Evolutionary conservation across 2,329 filamentous ascomycete genomes (phyloP).

Genomic region (Fusarium buharicum): DNA sequence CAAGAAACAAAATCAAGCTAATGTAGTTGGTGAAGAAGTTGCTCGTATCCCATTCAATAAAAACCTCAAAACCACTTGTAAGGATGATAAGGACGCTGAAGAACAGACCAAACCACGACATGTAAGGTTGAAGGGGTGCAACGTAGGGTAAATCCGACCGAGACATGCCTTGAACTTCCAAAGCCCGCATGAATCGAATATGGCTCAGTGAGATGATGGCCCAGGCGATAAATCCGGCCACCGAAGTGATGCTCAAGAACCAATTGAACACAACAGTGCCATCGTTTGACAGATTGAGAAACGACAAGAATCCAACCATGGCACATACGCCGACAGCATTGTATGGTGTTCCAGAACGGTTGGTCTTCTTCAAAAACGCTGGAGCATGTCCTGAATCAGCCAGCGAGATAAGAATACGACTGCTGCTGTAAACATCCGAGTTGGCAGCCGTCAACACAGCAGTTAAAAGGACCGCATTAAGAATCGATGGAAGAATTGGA

Average conservation of each 20-base stretch:
- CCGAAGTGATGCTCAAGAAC: constrained; percentile 76
- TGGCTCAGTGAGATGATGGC: constrained; percentile 68
- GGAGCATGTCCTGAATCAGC: constrained; percentile 74
- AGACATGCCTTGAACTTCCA: constrained; percentile 60
- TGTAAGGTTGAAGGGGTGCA: constrained; percentile 69
- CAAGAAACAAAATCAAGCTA: constrained; percentile 33
- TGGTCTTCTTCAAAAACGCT: constrained; percentile 66
- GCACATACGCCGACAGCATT: constrained; percentile 63
- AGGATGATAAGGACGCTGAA: constrained; percentile 30
- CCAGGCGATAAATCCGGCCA: constrained; percentile 69
- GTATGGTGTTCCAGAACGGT: constrained; percentile 69
- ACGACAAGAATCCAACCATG: constrained; percentile 72
- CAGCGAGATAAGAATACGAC: constrained; percentile 75
- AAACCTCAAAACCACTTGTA: constrained; percentile 37
- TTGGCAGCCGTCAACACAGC: constrained; percentile 72
- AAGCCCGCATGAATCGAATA: constrained; percentile 67
- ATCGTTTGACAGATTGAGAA: constrained; percentile 73
- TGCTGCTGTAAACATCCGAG: constrained; percentile 72
- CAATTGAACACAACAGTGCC: constrained; percentile 74
- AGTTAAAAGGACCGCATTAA: constrained; percentile 74
- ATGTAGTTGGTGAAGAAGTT: constrained; percentile 37
- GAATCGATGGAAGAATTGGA: constrained; percentile 68
- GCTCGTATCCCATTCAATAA: constrained; percentile 30
- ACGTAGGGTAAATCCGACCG: constrained; percentile 58
- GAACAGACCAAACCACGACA: constrained; percentile 49